Percentiles rank a stretch among this genome's conserved stretches.
Conservation (phyloP, 257 asterid species). For the Nicotiana tabacum region DNA sequence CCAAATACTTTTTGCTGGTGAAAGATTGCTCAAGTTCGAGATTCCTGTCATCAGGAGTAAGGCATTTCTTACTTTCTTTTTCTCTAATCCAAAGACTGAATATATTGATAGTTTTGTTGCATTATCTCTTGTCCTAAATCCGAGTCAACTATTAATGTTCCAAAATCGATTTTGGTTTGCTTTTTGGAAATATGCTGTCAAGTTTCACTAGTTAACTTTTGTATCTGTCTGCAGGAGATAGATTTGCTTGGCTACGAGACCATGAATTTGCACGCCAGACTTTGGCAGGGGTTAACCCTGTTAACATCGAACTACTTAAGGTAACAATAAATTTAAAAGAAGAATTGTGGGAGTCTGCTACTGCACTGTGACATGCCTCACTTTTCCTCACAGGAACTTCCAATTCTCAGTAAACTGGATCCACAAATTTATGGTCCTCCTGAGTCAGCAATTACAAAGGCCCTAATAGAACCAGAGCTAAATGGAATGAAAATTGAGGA, state of each 20-base stretch:
- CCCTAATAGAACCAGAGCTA: constrained; percentile 52
- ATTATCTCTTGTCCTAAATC: not conserved
- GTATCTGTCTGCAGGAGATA: not conserved
- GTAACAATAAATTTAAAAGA: not conserved
- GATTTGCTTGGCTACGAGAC: constrained; percentile 16
- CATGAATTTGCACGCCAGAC: constrained; percentile 25
- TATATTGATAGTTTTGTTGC: not conserved
- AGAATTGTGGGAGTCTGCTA: not conserved
- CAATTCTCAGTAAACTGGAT: constrained; percentile 30
- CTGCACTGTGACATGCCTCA: not conserved
- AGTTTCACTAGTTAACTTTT: not conserved
- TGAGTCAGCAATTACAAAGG: constrained; percentile 50
- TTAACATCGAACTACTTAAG: constrained; percentile 18
- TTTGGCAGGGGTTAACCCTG: constrained; percentile 26
- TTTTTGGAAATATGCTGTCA: not conserved
- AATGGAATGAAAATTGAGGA: constrained; percentile 54
- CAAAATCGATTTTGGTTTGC: not conserved
- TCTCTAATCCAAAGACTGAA: not conserved
- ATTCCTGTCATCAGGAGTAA: not conserved
- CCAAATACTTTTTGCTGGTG: not conserved
- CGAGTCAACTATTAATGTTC: not conserved
- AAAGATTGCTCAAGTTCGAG: constrained; percentile 7
- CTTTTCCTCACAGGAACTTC: constrained; percentile 12
- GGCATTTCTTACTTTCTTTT: not conserved
- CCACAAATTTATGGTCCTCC: constrained; percentile 20